These are phyloP conservation scores for Diaporthe citriasiana DNA, from an alignment of 2,329 filamentous ascomycete species.

Conservation along the genomic window DNA sequence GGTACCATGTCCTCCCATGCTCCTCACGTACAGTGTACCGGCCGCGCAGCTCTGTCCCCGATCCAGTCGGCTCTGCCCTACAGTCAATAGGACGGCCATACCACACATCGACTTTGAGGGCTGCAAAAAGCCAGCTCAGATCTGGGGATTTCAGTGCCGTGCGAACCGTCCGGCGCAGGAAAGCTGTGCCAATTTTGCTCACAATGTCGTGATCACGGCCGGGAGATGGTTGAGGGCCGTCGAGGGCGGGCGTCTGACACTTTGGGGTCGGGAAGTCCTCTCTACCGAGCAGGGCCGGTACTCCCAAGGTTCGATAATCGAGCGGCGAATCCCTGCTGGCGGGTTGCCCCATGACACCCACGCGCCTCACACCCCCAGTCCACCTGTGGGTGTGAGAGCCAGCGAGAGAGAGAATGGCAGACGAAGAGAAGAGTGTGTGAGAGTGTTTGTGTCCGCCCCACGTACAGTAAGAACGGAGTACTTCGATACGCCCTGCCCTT, in stretches of 20 bases:
- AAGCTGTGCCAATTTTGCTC: conserved; percentile 25
- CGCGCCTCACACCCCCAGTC: conserved; percentile 34
- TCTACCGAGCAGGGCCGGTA: conserved; percentile 11
- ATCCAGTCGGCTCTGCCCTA: conserved; percentile 1
- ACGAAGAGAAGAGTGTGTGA: not conserved
- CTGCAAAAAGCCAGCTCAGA: conserved; percentile 13
- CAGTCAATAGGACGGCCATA: not conserved
- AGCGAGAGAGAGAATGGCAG: not conserved
- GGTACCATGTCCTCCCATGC: conserved; percentile 10
- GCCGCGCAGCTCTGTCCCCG: conserved; percentile 27
- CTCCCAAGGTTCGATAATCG: conserved; percentile 29
- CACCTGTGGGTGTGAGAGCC: conserved; percentile 12
- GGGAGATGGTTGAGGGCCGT: not conserved
- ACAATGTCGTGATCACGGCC: conserved; percentile 17
- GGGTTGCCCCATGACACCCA: conserved; percentile 38
- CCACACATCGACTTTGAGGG: conserved; percentile 4
- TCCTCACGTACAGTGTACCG: conserved; percentile 1
- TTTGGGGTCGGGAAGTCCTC: conserved; percentile 19
- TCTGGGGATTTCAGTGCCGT: not conserved
- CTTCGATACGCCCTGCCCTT: conserved; percentile 5
- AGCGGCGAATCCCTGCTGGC: conserved; percentile 30
- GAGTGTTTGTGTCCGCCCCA: not conserved
- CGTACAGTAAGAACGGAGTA: not conserved
- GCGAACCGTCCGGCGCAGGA: not conserved
- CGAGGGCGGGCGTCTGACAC: conserved; percentile 28